phyloP scores from a whole-genome alignment of 352 stramenopile genomes.

The Phytophthora capsici region DNA sequence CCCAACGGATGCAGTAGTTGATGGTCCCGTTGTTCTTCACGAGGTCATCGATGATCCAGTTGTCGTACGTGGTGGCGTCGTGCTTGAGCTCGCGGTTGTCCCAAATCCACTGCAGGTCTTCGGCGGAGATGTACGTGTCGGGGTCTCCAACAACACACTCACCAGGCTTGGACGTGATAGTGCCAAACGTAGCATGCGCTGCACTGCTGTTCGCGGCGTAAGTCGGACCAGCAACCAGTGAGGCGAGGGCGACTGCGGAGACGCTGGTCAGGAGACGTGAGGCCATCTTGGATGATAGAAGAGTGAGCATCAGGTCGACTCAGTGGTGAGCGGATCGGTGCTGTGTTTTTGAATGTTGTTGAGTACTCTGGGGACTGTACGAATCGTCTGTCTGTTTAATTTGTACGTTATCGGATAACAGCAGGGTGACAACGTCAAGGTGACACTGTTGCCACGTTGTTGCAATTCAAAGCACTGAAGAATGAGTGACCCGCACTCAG shows the following conservation, averaged over 20 bases:
- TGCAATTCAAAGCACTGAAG: no score
- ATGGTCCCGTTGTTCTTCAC: conserved; percentile 33
- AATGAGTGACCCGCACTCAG: no score
- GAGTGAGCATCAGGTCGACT: neutral
- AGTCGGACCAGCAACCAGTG: neutral
- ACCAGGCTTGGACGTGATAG: conserved; percentile 23
- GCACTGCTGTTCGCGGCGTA: no score
- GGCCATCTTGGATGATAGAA: conserved; percentile 5
- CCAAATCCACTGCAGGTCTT: conserved; percentile 28
- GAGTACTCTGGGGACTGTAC: neutral
- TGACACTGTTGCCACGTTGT: no score
- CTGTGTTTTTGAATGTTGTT: neutral
- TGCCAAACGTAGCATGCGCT: conserved; percentile 30
- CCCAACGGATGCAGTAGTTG: conserved; percentile 55
- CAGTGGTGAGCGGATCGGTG: neutral
- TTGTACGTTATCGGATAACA: neutral
- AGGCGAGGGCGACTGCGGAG: conserved; percentile 2
- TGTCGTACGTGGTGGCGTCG: conserved; percentile 5
- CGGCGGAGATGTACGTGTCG: conserved; percentile 22
- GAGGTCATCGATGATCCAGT: conserved; percentile 43
- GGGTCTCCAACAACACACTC: conserved; percentile 28
- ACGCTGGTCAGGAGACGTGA: conserved; percentile 8
- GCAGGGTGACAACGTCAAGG: neutral
- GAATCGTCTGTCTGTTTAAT: neutral
- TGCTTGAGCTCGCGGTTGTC: conserved; percentile 17